A percentile compares a stretch with the other conserved stretches of the same genome.
These are phyloP conservation scores for Pichia insulana DNA, from an alignment of 805 yeast species.

Conservation along the genomic window DNA sequence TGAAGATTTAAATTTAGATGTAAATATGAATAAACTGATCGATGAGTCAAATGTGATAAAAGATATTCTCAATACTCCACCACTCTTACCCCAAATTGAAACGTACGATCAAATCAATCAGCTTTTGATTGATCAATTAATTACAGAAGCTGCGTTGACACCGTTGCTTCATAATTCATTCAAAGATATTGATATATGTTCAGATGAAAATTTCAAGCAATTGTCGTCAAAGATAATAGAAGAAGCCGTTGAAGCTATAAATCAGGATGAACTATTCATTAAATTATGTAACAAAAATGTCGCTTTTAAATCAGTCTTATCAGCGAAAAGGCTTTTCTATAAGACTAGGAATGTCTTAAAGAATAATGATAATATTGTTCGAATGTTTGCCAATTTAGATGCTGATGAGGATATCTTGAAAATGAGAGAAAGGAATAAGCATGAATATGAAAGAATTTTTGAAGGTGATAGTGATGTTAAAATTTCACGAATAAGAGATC, in stretches of 20 bases:
- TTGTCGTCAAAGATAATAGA: neutral
- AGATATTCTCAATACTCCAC: constrained; percentile 9
- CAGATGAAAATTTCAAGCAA: neutral
- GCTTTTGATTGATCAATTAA: constrained; percentile 16
- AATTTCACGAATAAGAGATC: neutral
- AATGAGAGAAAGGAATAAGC: neutral
- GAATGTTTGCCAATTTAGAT: neutral
- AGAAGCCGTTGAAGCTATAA: constrained; percentile 5
- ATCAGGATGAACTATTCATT: neutral
- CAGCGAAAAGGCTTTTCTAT: constrained; percentile 4
- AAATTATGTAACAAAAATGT: neutral
- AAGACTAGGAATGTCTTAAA: neutral
- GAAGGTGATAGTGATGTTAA: neutral
- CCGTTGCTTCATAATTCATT: constrained; percentile 14
- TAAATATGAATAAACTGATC: constrained; percentile 6
- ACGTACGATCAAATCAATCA: neutral
- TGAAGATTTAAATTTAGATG: neutral
- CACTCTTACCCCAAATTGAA: constrained; percentile 4
- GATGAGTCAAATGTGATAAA: constrained; percentile 11
- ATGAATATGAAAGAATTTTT: neutral
- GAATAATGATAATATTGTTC: neutral
- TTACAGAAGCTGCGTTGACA: constrained; percentile 18
- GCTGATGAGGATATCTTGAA: neutral
- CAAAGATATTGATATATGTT: neutral
- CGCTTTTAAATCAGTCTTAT: constrained; percentile 1